phyloP scores from a whole-genome alignment of 176 grass and related monocot species.

The Raddia distichophylla region DNA sequence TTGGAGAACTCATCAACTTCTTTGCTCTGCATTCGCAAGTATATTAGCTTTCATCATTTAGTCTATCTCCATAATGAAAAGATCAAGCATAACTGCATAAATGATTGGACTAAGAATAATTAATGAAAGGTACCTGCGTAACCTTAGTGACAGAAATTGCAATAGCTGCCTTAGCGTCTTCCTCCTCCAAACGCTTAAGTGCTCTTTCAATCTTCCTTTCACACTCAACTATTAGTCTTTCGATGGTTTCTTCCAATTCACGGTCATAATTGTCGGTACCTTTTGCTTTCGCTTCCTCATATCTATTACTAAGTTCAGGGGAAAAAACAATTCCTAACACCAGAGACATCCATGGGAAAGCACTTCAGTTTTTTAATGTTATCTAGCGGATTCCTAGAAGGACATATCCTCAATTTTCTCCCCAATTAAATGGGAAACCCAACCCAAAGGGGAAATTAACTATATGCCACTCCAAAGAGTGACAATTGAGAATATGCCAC shows the following conservation, averaged over 20 bases:
- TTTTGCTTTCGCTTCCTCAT: constrained; percentile 87
- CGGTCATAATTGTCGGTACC: constrained; percentile 82
- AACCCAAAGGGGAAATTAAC: too few species aligned
- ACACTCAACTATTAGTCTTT: constrained; percentile 92
- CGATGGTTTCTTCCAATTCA: constrained; percentile 88
- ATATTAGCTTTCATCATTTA: constrained; percentile 17
- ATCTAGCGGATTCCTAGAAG: too few species aligned
- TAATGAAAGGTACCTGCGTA: constrained; percentile 67
- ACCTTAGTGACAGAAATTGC: constrained; percentile 90
- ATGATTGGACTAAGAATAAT: constrained; percentile 5
- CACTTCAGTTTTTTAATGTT: neutral
- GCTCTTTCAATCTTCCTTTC: constrained; percentile 98
- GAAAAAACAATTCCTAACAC: constrained; percentile 18
- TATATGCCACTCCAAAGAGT: too few species aligned
- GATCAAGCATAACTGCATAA: constrained; percentile 26
- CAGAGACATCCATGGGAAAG: neutral
- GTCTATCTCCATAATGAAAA: constrained; percentile 19
- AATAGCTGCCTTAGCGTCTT: constrained; percentile 93
- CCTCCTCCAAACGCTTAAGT: constrained; percentile 83
- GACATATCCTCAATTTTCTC: too few species aligned
- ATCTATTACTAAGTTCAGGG: constrained; percentile 77
- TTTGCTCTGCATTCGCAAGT: constrained; percentile 59
- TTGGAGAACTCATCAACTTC: constrained; percentile 81
- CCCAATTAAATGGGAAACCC: too few species aligned
- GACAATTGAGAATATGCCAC: too few species aligned